Evolutionary conservation across 2,329 filamentous ascomycete genomes (phyloP), one percentile per base, ranked within the genome.

Genomic region (Exophiala dermatitidis): DNA sequence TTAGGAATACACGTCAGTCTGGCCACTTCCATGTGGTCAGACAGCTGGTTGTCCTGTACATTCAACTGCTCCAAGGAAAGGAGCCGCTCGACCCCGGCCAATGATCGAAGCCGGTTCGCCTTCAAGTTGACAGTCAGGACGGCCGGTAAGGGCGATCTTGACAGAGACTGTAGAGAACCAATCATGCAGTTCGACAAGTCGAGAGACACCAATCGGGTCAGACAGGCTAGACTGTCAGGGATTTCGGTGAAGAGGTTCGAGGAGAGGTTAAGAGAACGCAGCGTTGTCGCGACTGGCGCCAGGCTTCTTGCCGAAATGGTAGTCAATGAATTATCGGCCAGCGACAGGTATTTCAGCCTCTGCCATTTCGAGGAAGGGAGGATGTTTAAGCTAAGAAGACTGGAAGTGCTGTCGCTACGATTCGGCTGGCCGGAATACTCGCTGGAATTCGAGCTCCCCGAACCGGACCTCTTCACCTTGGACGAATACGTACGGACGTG

Each of bases 111-210:
- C 43, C 90, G 83, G 68, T 98, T 98, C 46, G 83, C 88, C 53
- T 91, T 84, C 51, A 98, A 79, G 65, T 97, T 97, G 53, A 98
- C 76, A 1, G 90, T 90, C 1, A 88, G 94, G 58, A 98, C 95
- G 19, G 93, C 91, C 30, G 93, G 91, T 3, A 98, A 77, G 8
- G 93, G 89, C 64, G 86, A 93, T 59, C 86, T 83, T 1, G 84
- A 84, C 40, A 98, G 76, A 1, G 91, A 95, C 64, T 94, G 87
- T 52, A 98, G 77, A 10, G 90, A 93, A 63, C 91, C 88, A 59
- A 98, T 97, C 90, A 97, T 96, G 77, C 91, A 97, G 65, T 95
- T 87, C 3, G 91, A 95, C 29, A 98, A 77, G 65, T 98, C 97
- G 50, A 98, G 74, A 28, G 93, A 90, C 60, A 90, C 84, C n/a